Evolutionary conservation across 345 rosid genomes (phyloP), one percentile per base, ranked within the genome.

Genomic region (Orychophragmus violaceus): DNA sequence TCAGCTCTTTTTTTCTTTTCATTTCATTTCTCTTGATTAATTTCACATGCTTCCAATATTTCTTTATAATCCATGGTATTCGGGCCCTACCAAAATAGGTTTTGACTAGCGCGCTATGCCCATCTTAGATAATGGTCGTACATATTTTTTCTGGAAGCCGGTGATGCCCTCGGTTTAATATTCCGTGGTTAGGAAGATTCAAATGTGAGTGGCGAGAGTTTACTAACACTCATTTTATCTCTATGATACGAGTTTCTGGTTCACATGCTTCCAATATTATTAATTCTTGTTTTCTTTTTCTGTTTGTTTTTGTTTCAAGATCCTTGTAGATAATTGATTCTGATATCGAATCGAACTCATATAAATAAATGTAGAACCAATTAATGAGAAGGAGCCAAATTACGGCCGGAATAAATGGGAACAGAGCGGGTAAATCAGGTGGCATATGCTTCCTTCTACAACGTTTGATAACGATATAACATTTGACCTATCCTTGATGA

Each of bases 371-470:
- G n/a, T 24, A 41, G 6, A 12, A 27, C 19, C 19, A 37, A 19
- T 22, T 21, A 42, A 45, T 71, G 54, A 12, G 24, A 49, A 70
- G 21, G 41, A 14, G 4, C 28, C 17, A 53, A 62, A 24, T 62
- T 62, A 71, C 63, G 69, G 75, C 65, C 21, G 71, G 36, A 64
- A 64, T 55, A 63, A 71, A 56, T 64, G 69, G 64, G 64, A 56
- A 55, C 75, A 71, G 23, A 33, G 16, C 59, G 30, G 51, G 58
- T 24, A 70, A 44, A 42, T 54, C 63, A 71, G 75, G 70, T 52
- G 75, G 35, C 55, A 36, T 12, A 36, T 36, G 42, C 42, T 36
- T 36, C 16, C n/a, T n/a, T n/a, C 63, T 35, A 37, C 46, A 9
- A 50, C 59, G 48, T 28, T 64, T 58, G 71, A 72, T 48, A 65